Evolutionary conservation across 495 filamentous ascomycete genomes (phyloP), one percentile per base, ranked within the genome.

Genomic region (Xylaria longipes): DNA sequence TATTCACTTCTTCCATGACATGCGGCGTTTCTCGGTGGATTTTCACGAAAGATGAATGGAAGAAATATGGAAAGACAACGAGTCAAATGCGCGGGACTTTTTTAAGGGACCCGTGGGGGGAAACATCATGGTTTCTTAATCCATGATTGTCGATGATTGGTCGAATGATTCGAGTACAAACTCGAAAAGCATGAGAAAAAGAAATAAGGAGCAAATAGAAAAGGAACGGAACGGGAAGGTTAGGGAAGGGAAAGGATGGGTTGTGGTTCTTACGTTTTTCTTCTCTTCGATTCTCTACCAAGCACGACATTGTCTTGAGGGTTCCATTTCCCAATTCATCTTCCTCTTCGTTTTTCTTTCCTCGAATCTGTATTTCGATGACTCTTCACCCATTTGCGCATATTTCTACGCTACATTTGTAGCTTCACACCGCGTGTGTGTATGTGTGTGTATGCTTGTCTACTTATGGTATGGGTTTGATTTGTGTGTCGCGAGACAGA

Each of bases 201-300:
- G 31, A 46, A 66, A 65, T 39, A 60, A 45, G 64, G 50, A 33
- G 39, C 39, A 48, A 48, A 71, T 43, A 62, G 60, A 65, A 66
- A 33, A 29, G 66, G 71, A 65, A 74, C 11, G 72, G 63, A 33
- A 64, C 22, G 27, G 71, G 61, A 71, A 48, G 66, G 66, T n/a
- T 45, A 62, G n/a, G 70, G 35, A 56, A 61, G 54, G 68, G 61
- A 57, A 65, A 31, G 25, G 69, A 52, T 43, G 48, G 46, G 5
- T 29, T 17, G 66, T 5, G 43, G 20, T 39, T 52, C 5, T 70
- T 71, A 57, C 58, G 58, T 58, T 70, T 63, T 68, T 71, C 69
- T 69, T 63, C 69, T 35, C 22, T 73, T 73, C 65, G 46, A 65
- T 43, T 73, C 39, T 65, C 43, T 12, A 37, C 25, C 46, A 56